phyloP scores from a whole-genome alignment of 352 stramenopile genomes.

The Plasmopara muralis region DNA sequence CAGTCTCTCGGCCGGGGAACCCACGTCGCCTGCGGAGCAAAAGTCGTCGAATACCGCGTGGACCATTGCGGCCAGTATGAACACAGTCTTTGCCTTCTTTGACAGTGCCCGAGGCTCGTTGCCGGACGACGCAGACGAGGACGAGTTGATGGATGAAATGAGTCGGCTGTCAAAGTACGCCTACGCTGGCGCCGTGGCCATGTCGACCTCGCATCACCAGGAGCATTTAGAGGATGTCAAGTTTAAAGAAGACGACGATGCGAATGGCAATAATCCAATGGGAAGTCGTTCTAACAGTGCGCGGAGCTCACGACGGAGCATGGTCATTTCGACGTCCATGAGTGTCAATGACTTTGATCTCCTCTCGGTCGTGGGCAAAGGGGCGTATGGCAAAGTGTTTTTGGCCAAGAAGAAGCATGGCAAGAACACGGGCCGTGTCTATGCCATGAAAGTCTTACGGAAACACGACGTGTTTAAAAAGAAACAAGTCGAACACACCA shows the following conservation, averaged over 20 bases:
- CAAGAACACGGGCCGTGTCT: slow-evolving; percentile 62
- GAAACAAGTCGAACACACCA: slow-evolving; percentile 83
- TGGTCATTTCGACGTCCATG: slow-evolving; percentile 77
- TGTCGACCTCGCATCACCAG: slow-evolving; percentile 41
- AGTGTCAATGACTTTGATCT: slow-evolving; percentile 85
- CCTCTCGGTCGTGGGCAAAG: slow-evolving; percentile 80
- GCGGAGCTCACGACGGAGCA: slow-evolving; percentile 50
- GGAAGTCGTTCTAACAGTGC: slow-evolving; percentile 31
- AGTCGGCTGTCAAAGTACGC: slow-evolving; percentile 64
- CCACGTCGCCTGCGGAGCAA: slow-evolving; percentile 44
- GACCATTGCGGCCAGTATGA: slow-evolving; percentile 79
- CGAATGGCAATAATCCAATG: slow-evolving; percentile 11
- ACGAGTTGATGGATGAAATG: slow-evolving; percentile 79
- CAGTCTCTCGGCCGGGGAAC: slow-evolving; percentile 70
- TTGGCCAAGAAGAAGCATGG: slow-evolving; percentile 74
- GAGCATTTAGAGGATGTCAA: slow-evolving; percentile 72
- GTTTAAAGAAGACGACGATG: slow-evolving; percentile 44
- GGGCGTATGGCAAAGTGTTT: slow-evolving; percentile 84
- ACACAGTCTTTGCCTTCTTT: slow-evolving; percentile 82
- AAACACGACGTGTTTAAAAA: slow-evolving; percentile 85
- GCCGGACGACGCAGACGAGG: slow-evolving; percentile 60
- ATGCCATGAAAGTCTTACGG: slow-evolving; percentile 86
- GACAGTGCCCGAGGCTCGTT: slow-evolving; percentile 73
- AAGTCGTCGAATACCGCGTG: slow-evolving; percentile 76
- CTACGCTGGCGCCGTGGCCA: slow-evolving; percentile 48